These are phyloP conservation scores for Fraxinus paxiana DNA, from an alignment of 305 asterid species.

Conservation along the genomic window DNA sequence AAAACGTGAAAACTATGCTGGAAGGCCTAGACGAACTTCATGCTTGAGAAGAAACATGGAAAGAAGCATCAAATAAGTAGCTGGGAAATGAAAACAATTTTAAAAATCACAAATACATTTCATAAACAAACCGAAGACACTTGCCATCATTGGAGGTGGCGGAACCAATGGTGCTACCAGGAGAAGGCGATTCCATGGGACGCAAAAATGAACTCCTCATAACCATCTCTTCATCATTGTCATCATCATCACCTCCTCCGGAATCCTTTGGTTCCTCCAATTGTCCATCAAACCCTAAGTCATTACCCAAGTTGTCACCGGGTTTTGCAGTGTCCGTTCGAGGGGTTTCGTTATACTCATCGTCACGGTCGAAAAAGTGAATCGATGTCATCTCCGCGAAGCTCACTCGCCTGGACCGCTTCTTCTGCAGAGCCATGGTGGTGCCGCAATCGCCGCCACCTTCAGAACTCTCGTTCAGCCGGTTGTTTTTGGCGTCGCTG, in stretches of 20 bases:
- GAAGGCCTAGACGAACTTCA: background rate
- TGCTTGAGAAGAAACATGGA: background rate
- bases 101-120: background rate
- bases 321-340: conserved; percentile 23
- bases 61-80: background rate
- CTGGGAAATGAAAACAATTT: background rate
- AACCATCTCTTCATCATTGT: conserved; percentile 49
- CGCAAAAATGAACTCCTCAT: conserved; percentile 53
- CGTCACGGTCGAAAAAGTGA: conserved; percentile 89
- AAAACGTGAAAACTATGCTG: background rate
- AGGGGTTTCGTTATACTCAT: conserved; percentile 54
- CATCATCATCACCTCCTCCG: conserved; percentile 45
- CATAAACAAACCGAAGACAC: conserved; percentile 28
- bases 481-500: conserved; percentile 31
- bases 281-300: conserved; percentile 32
- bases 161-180: conserved; percentile 80
- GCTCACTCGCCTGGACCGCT: conserved; percentile 91
- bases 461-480: conserved; percentile 45
- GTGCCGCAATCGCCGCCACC: conserved; percentile 35
- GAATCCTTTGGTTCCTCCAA: conserved; percentile 35
- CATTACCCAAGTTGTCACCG: conserved; percentile 26
- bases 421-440: conserved; percentile 54
- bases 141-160: conserved; percentile 85
- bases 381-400: conserved; percentile 91
- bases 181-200: conserved; percentile 72